A percentile compares a stretch with the other conserved stretches of the same genome.
Evolutionary conservation across 768 basidiomycete species (phyloP).

Genomic region (Rhodotorula paludigena): DNA sequence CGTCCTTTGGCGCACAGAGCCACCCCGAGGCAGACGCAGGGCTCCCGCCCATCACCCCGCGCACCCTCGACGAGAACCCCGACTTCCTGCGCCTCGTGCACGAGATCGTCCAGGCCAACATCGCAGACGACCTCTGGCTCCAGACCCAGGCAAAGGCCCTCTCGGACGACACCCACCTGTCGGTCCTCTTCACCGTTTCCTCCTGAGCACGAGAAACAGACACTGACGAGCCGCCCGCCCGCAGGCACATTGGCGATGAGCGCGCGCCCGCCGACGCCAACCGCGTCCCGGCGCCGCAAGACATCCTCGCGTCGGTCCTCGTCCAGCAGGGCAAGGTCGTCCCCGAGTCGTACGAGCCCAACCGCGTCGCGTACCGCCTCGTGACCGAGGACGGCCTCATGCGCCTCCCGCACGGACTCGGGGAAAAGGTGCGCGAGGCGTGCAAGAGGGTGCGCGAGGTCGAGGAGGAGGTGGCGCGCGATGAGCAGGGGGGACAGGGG

Average conservation of each 20-base stretch:
- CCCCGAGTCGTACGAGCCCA: constrained; percentile 12
- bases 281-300: constrained; percentile 29
- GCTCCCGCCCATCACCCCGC: constrained; percentile 16
- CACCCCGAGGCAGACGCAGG: neutral
- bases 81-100: constrained; percentile 26
- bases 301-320: constrained; percentile 37
- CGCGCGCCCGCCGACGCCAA: constrained; percentile 32
- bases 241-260: constrained; percentile 33
- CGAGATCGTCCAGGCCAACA: constrained; percentile 12
- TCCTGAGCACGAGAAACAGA: neutral
- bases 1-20: neutral
- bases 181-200: neutral
- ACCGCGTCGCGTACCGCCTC: constrained; percentile 25
- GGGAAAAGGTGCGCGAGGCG: constrained; percentile 4
- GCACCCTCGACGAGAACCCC: constrained; percentile 26
- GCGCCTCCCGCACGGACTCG: constrained; percentile 2
- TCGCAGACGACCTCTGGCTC: constrained; percentile 17
- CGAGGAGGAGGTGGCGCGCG: constrained; percentile 15
- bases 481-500: neutral
- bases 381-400: constrained; percentile 28
- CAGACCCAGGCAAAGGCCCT: constrained; percentile 16
- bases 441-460: constrained; percentile 16
- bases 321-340: constrained; percentile 14
- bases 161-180: constrained; percentile 30
- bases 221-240: neutral